Evolutionary conservation across 495 filamentous ascomycete species (phyloP).

Genomic region (Wilcoxina mikolae): DNA sequence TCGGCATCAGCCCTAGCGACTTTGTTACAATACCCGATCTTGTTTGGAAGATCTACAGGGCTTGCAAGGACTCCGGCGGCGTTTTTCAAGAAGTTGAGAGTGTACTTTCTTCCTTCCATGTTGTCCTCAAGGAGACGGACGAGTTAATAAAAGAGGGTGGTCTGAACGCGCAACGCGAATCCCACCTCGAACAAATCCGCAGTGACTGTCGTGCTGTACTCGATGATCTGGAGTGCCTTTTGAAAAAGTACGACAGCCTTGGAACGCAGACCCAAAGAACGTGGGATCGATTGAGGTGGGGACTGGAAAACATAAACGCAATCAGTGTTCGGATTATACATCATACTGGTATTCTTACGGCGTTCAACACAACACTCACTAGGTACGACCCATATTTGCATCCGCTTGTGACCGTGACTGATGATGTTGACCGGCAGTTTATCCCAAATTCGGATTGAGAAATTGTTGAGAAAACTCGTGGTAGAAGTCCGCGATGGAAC

Average conservation of each 20-base stretch:
- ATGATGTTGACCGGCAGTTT: conserved; percentile 22
- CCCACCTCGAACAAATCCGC: conserved; percentile 20
- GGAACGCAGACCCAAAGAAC: conserved; percentile 30
- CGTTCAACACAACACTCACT: not conserved
- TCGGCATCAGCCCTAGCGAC: too few species aligned
- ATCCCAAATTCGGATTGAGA: too few species aligned
- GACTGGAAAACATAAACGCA: conserved; percentile 27
- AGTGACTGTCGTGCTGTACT: conserved; percentile 27
- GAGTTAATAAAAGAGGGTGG: conserved; percentile 24
- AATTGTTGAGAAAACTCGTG: conserved; percentile 30
- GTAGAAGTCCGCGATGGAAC: conserved; percentile 30
- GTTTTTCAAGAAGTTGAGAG: conserved; percentile 29
- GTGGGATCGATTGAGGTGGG: conserved; percentile 32
- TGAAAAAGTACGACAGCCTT: conserved; percentile 28
- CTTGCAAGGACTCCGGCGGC: too few species aligned
- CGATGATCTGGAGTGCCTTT: conserved; percentile 24
- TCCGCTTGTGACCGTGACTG: conserved; percentile 11
- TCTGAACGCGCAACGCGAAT: conserved; percentile 15
- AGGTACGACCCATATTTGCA: not conserved
- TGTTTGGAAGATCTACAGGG: too few species aligned
- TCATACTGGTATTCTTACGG: not conserved
- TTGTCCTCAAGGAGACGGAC: conserved; percentile 30
- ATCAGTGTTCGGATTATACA: conserved; percentile 14
- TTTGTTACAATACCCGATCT: too few species aligned
- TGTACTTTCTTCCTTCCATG: conserved; percentile 31